Evolutionary conservation across 148 eudicot genomes (phyloP).

Genomic region (Dysphania ambrosioides): DNA sequence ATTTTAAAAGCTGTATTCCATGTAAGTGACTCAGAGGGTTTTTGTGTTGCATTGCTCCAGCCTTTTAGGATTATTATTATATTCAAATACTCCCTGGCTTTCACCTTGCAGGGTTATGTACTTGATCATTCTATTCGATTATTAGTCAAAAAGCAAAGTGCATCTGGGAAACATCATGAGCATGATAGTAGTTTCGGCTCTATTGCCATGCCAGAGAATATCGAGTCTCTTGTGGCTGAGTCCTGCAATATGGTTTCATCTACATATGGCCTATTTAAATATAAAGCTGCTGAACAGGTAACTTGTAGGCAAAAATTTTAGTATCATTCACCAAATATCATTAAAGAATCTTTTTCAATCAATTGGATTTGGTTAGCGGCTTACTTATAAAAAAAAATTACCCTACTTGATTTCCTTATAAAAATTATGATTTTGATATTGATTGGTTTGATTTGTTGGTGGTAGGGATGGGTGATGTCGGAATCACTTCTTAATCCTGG

Average conservation of each 20-base stretch:
- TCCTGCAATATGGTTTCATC: slow-evolving; percentile 77
- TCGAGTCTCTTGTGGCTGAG: slow-evolving; percentile 68
- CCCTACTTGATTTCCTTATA: too few species aligned
- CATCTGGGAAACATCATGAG: slow-evolving; percentile 33
- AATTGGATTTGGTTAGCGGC: neutral
- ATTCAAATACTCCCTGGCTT: slow-evolving; percentile 8
- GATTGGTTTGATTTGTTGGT: slow-evolving; percentile 3
- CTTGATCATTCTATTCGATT: slow-evolving; percentile 69
- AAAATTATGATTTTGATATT: neutral
- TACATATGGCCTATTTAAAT: slow-evolving; percentile 76
- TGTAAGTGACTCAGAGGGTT: slow-evolving; percentile 40
- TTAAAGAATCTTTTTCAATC: neutral
- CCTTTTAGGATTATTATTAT: slow-evolving; percentile 9
- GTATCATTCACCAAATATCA: neutral
- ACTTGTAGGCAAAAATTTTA: neutral
- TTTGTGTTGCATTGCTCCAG: neutral
- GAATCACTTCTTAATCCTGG: slow-evolving; percentile 98
- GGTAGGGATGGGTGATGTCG: slow-evolving; percentile 99
- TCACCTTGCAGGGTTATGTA: slow-evolving; percentile 68
- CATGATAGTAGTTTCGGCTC: slow-evolving; percentile 36
- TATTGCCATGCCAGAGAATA: slow-evolving; percentile 43
- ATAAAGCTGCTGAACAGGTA: slow-evolving; percentile 92
- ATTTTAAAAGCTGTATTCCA: slow-evolving; percentile 94
- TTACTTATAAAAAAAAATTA: too few species aligned
- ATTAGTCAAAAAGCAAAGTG: slow-evolving; percentile 38